Evolutionary conservation across 2,329 filamentous ascomycete genomes (phyloP).

Genomic region (Ustilaginoidea virens): DNA sequence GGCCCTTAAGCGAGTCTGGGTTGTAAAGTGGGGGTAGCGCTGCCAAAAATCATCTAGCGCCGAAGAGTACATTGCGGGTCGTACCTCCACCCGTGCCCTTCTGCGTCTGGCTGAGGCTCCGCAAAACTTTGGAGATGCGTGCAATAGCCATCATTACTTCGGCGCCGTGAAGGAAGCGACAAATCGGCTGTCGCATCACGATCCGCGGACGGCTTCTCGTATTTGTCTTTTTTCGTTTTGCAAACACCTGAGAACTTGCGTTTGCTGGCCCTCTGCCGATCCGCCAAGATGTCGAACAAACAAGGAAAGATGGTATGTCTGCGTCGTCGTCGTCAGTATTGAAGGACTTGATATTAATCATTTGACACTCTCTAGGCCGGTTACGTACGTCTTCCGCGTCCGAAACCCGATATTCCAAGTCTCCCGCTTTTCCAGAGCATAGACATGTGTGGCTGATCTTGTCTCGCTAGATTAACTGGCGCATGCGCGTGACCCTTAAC

Average conservation of each 20-base stretch:
- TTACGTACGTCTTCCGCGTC: slow-evolving; percentile 42
- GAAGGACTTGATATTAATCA: slow-evolving; percentile 38
- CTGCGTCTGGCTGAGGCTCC: slow-evolving; percentile 21
- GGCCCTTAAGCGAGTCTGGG: slow-evolving; percentile 20
- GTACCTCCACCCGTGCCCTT: background rate
- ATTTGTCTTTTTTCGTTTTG: no score
- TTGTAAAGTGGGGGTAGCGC: slow-evolving; percentile 9
- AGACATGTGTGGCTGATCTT: slow-evolving; percentile 11
- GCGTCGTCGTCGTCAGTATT: slow-evolving; percentile 22
- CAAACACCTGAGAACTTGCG: no score
- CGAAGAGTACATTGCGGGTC: slow-evolving; percentile 13
- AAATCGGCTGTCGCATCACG: slow-evolving; percentile 23
- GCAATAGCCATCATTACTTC: slow-evolving; percentile 16
- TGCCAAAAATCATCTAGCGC: slow-evolving; percentile 11
- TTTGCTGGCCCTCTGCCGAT: slow-evolving; percentile 13
- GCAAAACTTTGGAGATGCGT: slow-evolving; percentile 25
- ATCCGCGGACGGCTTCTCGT: no score
- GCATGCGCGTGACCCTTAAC: slow-evolving; percentile 91
- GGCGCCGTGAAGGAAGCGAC: slow-evolving; percentile 25
- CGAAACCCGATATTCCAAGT: background rate
- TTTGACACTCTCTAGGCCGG: slow-evolving; percentile 41
- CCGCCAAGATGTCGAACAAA: slow-evolving; percentile 44
- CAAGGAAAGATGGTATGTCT: slow-evolving; percentile 95
- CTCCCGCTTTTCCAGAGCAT: slow-evolving; percentile 6
- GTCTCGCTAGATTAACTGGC: slow-evolving; percentile 76